Evolutionary conservation across 441 rosid species (phyloP).

Genomic region (Biscutella laevigata): DNA sequence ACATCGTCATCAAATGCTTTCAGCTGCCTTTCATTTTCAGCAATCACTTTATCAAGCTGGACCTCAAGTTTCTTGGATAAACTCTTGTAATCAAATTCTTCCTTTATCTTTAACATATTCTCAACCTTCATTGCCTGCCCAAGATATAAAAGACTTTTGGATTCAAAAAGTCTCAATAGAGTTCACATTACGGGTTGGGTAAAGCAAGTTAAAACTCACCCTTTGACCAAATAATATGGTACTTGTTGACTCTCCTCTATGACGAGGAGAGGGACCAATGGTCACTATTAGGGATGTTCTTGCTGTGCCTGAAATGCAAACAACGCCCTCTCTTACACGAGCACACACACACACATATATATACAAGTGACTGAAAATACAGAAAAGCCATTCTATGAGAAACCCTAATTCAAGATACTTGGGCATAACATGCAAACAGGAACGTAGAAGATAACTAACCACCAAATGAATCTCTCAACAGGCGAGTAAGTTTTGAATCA

Average conservation of each 20-base stretch:
- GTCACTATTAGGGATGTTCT: constrained; percentile 93
- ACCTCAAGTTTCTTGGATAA: constrained; percentile 85
- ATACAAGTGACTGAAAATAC: background rate
- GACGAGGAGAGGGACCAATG: constrained; percentile 96
- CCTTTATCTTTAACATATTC: constrained; percentile 97
- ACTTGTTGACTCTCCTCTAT: constrained; percentile 96
- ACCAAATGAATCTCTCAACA: constrained; percentile 96
- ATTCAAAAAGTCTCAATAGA: background rate
- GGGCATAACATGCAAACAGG: background rate
- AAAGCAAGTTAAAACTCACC: constrained; percentile 35
- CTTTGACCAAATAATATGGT: constrained; percentile 97
- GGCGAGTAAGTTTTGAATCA: constrained; percentile 94
- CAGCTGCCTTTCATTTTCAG: constrained; percentile 89
- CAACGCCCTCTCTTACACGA: too few relatives aligned
- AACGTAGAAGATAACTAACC: constrained; percentile 41
- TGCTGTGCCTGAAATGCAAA: constrained; percentile 66
- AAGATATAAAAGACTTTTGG: constrained; percentile 2
- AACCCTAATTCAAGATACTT: constrained; percentile 2
- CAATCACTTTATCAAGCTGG: constrained; percentile 85
- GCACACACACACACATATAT: too few relatives aligned
- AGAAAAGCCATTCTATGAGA: background rate
- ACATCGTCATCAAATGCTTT: constrained; percentile 78
- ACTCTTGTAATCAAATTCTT: constrained; percentile 96
- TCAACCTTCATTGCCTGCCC: constrained; percentile 96
- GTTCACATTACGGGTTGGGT: constrained; percentile 3